A percentile compares a stretch with the other conserved stretches of the same genome.
Conservation (phyloP, 805 yeast genomes). For the Saccharomycopsis schoenii region DNA sequence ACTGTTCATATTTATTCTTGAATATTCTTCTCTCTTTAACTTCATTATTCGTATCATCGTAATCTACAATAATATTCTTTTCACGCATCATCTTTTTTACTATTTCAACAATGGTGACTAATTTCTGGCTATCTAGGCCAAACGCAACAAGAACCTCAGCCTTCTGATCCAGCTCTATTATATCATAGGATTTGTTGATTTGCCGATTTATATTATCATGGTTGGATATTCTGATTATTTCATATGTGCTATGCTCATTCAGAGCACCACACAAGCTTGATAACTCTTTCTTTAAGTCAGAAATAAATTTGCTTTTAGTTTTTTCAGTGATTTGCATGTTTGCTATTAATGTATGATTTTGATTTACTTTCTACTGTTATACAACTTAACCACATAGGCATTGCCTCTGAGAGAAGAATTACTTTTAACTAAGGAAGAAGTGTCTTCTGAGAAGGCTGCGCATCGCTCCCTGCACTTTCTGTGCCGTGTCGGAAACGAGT, state of each 20-base stretch:
- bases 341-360: no score
- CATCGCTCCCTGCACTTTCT: background rate
- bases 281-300: background rate
- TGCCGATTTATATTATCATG: conserved; percentile 4
- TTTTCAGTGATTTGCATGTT: background rate
- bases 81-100: conserved; percentile 2
- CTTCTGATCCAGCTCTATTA: background rate
- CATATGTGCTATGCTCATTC: background rate
- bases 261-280: background rate
- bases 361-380: no score
- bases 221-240: background rate
- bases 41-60: background rate
- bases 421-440: background rate
- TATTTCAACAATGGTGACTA: conserved; percentile 10
- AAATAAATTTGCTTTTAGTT: background rate
- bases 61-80: background rate
- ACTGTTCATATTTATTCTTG: background rate
- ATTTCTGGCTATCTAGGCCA: conserved; percentile 10
- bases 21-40: background rate
- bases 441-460: background rate
- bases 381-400: no score
- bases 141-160: conserved; percentile 1
- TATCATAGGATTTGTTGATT: background rate
- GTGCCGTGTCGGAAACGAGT: background rate
- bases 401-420: background rate